Base-by-base conservation (phyloP, 1,284 basidiomycete genomes). In the Ganoderma multipileum region DNA sequence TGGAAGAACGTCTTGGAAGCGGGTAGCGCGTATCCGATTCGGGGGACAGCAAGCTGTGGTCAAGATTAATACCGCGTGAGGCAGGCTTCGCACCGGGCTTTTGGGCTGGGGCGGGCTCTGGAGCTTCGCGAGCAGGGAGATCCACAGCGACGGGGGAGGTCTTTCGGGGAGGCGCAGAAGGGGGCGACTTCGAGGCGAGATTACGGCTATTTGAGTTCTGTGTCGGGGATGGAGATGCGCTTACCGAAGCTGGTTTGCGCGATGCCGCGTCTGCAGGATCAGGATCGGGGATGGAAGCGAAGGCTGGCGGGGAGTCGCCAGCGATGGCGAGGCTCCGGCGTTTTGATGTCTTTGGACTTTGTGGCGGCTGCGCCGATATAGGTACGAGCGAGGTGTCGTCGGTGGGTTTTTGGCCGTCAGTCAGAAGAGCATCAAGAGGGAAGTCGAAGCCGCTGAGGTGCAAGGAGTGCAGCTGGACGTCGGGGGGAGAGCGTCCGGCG, bases 381-480 rank as follows among this genome's bases (percentile, higher is more conserved):
- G 64, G 61, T 38, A 14, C 16, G 28, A 5, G n/a, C 9, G 61
- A 7, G 30, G 14, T 14, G 38, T 60, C 58, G 58, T 60, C 38
- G n/a, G 38, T 41, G 12, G 52, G 55, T 69, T 11, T 39, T 41
- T 38, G n/a, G 42, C 39, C 44, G 28, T 59, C 65, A 20, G 58
- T 63, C 0, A 72, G 59, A 52, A 72, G 60, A 18, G 69, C 69
- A 61, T 72, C 69, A 54, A 72, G 58, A 38, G 69, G 59, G 47
- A 72, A 72, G 42, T 70, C 64, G 67, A 72, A 72, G 55, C 71
- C 71, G 36, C 69, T 70, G 61, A 72, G 66, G 57, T 72, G 71
- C 44, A 72, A 66, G 0, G 69, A 72, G n/a, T 70, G 65, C 63
- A 72, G 67, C 44, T 70, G 71, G 33, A 69, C 58, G 28, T 67